Percentiles rank a stretch among this genome's conserved stretches.
These are phyloP conservation scores for Smallanthus sonchifolius DNA, from an alignment of 129 eudicot genomes.

Conservation along the genomic window DNA sequence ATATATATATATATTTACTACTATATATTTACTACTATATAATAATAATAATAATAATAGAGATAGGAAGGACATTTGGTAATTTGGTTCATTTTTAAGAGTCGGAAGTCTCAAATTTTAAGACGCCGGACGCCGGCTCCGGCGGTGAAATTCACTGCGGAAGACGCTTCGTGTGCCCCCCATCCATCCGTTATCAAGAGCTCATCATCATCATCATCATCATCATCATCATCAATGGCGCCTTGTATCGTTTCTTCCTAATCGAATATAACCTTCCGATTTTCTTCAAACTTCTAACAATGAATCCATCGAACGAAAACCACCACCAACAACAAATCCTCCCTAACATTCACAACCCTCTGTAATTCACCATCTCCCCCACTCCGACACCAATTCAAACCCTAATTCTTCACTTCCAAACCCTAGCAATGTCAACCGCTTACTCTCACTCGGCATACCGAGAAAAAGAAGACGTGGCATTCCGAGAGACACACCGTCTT, in stretches of 20 bases:
- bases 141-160: no score
- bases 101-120: no score
- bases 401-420: slow-evolving; percentile 29
- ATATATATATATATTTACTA: no score
- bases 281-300: slow-evolving; percentile 13
- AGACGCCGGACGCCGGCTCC: no score
- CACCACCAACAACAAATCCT: slow-evolving; percentile 27
- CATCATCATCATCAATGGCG: slow-evolving; percentile 7
- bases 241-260: neutral
- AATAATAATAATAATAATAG: no score
- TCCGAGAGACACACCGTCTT: slow-evolving; percentile 41
- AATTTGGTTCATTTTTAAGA: no score
- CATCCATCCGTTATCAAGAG: no score
- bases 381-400: slow-evolving; percentile 39
- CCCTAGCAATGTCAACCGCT: slow-evolving; percentile 32
- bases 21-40: no score
- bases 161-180: no score
- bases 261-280: neutral
- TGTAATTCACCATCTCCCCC: slow-evolving; percentile 51
- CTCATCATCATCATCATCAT: no score
- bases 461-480: slow-evolving; percentile 74
- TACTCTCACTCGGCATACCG: slow-evolving; percentile 59
- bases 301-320: slow-evolving; percentile 41
- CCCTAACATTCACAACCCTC: slow-evolving; percentile 30
- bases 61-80: no score